Evolutionary conservation across 1,139 yeast genomes (phyloP), one percentile per base, ranked within the genome.

Genomic region (Nakaseomyces glabratus): DNA sequence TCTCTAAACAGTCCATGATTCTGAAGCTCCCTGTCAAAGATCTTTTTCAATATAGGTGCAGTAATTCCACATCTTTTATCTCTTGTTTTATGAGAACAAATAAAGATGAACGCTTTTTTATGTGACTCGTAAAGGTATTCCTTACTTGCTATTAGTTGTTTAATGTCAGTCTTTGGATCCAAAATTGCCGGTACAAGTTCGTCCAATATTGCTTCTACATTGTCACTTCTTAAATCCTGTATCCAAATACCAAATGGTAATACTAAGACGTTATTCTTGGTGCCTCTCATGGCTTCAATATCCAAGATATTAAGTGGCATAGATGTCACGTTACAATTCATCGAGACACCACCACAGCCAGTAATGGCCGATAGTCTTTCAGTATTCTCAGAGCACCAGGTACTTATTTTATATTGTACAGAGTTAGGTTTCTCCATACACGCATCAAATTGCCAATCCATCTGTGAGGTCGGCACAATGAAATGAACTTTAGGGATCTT

Each of bases 51-150:
- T 19, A 85, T 70, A n/a, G 96, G 96, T 0, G 97, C 97, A 1
- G 96, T 84, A 29, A 85, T 63, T 22, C 95, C 97, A 61, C 98
- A 90, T 41, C 93, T 68, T 57, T 85, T 88, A 57, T 90, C 98
- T 57, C 97, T 74, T 4, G 93, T 84, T 34, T 69, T 66, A 58
- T 90, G 98, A 1, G 96, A 86, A 51, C 98, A 90, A 31, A 90
- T 58, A 37, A 90, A 69, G 4, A 90, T 64, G 49, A 71, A 77
- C 1, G 90, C 69, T 35, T 63, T 60, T 43, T 70, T 70, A 2
- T 45, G 41, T 39, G 71, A 72, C 33, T 55, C 56, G 2, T 57
- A 60, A 4, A 70, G 48, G 6, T 39, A 39, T 23, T 58, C 39
- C 8, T 49, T 45, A 23, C 49, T 45, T 11, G 30, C 31, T 26